These are phyloP conservation scores for Dothideomycetidae sp. DNA, from an alignment of 2,329 filamentous ascomycete genomes.

Conservation along the genomic window DNA sequence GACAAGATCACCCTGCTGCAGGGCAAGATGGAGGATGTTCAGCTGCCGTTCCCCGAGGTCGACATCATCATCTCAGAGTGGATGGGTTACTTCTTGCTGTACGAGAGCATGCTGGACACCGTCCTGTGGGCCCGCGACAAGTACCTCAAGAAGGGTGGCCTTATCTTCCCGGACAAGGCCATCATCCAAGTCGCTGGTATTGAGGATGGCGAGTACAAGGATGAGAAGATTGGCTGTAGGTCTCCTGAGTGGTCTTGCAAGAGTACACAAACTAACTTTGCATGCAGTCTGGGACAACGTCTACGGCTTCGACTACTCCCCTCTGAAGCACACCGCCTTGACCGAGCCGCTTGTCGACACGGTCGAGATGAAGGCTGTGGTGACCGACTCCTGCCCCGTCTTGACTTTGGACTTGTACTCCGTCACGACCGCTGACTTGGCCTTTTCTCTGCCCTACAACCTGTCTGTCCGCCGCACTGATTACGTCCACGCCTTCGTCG, in stretches of 20 bases:
- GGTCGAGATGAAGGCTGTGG: slow-evolving; percentile 91
- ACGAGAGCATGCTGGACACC: slow-evolving; percentile 98
- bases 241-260: slow-evolving; percentile 12
- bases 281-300: slow-evolving; percentile 92
- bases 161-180: slow-evolving; percentile 98
- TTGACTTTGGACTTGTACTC: slow-evolving; percentile 90
- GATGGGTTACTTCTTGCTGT: slow-evolving; percentile 99
- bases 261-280: slow-evolving; percentile 15
- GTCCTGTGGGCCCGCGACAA: slow-evolving; percentile 91
- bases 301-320: slow-evolving; percentile 92
- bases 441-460: slow-evolving; percentile 66
- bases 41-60: slow-evolving; percentile 83
- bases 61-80: slow-evolving; percentile 99
- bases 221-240: slow-evolving; percentile 98
- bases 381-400: slow-evolving; percentile 76
- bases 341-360: slow-evolving; percentile 95
- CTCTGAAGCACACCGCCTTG: slow-evolving; percentile 83
- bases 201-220: slow-evolving; percentile 98
- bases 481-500: slow-evolving; percentile 89
- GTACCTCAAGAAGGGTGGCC: slow-evolving; percentile 62
- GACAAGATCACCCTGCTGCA: slow-evolving; percentile 96
- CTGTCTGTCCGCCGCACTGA: slow-evolving; percentile 72
- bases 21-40: slow-evolving; percentile 99
- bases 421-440: slow-evolving; percentile 67
- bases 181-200: slow-evolving; percentile 95